Conservation (phyloP, 768 basidiomycete species). For the Trametes cingulata region DNA sequence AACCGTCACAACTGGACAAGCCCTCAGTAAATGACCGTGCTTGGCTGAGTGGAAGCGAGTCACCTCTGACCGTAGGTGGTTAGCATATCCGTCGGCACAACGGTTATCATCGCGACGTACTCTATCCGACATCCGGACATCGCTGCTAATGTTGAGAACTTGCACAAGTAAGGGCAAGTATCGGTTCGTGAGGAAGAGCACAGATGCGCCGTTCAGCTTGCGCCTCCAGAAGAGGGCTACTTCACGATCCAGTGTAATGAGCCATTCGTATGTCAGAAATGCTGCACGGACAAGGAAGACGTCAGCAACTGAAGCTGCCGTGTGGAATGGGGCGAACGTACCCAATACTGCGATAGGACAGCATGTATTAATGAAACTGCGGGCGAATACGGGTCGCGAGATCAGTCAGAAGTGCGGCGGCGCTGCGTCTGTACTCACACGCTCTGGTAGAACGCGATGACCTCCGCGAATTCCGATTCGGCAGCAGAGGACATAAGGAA, state of each 20-base stretch:
- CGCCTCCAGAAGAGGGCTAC: constrained; percentile 14
- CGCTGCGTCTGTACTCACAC: not conserved
- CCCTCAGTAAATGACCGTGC: too few relatives aligned
- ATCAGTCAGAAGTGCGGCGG: not conserved
- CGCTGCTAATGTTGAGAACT: not conserved
- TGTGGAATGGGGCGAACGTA: not conserved
- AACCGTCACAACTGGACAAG: not conserved
- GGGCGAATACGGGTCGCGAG: too few relatives aligned
- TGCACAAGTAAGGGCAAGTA: constrained; percentile 8
- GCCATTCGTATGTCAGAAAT: constrained; percentile 9
- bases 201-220: constrained; percentile 12
- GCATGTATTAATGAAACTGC: constrained; percentile 4
- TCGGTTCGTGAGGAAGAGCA: constrained; percentile 20
- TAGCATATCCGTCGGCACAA: not conserved
- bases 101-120: not conserved
- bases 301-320: not conserved
- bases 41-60: too few relatives aligned
- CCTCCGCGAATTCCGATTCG: not conserved
- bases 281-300: not conserved
- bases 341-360: constrained; percentile 2
- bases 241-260: constrained; percentile 13
- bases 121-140: not conserved
- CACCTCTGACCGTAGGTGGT: not conserved
- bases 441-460: constrained; percentile 10
- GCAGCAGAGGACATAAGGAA: not conserved